Evolutionary conservation across 2,329 filamentous ascomycete genomes (phyloP), one percentile per base, ranked within the genome.

Genomic region (Xylaria polymorpha): DNA sequence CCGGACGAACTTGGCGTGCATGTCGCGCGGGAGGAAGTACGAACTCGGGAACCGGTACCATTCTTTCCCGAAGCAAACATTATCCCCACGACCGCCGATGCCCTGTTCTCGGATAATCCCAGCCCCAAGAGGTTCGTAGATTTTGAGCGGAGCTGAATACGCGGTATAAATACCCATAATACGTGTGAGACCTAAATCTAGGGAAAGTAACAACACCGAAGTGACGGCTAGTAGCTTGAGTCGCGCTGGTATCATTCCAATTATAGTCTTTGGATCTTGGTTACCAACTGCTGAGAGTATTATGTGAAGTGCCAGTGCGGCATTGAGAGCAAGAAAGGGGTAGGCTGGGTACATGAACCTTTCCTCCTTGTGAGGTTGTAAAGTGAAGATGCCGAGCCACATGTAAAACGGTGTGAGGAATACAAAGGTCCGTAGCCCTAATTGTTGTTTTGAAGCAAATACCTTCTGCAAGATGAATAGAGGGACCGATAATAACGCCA

Each of bases 301-400:
- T 67, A 97, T 91, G 79, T 98, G 94, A 43, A 97, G 83, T 4
- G 93, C 88, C 62, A 98, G 87, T 9, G 95, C 92, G 2, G 94
- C 94, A 76, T 97, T 98, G 43, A 99, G 85, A 0, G 92, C 92
- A 44, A 99, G 85, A 71, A 95, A 94, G 0, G 96, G 96, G 76
- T 99, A 99, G 1, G 90, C 92, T 0, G 96, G 96, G 77, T 97
- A 99, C 94, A 99, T 98, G 83, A 99, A 99, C 7, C 96, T 87
- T 81, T 99, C 96, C 79, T 99, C 96, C 77, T 99, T 99, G 82
- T 99, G 96, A 18, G 96, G 93, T 78, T 99, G 96, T 9, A 92
- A 79, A 0, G 93, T 95, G 82, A 99, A 98, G 71, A 98, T 96
- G 3, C 82, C 88, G 35, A 99, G 86, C 96, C 96, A 99, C 77